Evolutionary conservation across 345 rosid species (phyloP).

Genomic region (Salix viminalis): DNA sequence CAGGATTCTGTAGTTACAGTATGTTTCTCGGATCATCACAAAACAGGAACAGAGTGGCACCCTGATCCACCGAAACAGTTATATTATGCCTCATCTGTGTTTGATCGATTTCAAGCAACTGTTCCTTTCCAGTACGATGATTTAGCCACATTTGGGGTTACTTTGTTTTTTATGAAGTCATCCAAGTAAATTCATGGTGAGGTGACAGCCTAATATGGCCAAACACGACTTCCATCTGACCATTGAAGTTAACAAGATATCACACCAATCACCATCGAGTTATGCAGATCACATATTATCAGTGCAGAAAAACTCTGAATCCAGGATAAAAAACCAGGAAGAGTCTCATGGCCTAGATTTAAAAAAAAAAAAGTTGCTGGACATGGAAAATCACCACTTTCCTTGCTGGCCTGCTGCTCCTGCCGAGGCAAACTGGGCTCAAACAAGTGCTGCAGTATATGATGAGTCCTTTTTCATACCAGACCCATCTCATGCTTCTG

Average conservation of each 20-base stretch:
- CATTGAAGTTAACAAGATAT: conserved; percentile 30
- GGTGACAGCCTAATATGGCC: conserved; percentile 36
- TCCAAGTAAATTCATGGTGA: conserved; percentile 8
- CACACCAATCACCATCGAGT: conserved; percentile 43
- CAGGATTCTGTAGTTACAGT: neutral
- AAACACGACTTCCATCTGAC: conserved; percentile 35
- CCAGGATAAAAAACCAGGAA: conserved; percentile 11
- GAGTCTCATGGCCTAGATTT: neutral
- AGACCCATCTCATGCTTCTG: neutral
- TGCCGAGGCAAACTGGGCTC: conserved; percentile 13
- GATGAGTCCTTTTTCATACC: conserved; percentile 24
- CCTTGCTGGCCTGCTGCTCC: conserved; percentile 14
- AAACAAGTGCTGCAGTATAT: conserved; percentile 1
- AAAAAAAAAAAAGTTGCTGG: neutral
- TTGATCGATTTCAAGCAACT: neutral
- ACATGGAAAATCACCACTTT: conserved; percentile 30
- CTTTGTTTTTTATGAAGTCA: neutral
- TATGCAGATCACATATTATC: conserved; percentile 37
- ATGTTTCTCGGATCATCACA: neutral
- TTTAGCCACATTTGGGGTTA: neutral
- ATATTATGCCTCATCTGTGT: neutral
- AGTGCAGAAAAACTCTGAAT: conserved; percentile 16
- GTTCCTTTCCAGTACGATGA: neutral
- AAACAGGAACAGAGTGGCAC: neutral
- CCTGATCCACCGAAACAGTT: neutral